Base-by-base conservation (phyloP, 306 rosid species). In the Malus orientalis region DNA sequence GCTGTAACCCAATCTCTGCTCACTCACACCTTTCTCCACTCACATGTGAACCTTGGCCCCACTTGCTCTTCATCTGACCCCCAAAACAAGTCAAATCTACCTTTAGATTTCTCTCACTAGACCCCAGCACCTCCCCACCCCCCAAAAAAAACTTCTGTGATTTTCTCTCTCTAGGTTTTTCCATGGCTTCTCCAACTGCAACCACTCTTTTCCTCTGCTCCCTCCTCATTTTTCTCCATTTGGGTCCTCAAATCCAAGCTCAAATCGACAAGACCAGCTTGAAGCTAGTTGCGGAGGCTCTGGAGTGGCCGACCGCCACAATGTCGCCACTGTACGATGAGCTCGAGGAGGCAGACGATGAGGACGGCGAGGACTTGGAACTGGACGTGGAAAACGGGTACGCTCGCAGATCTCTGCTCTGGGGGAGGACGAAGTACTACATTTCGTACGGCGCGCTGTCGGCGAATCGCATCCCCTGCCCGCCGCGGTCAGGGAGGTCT, bases 401-500 rank as follows among this genome's bases (percentile, higher is more conserved):
- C 8, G 77, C 76, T 4, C 85, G 97, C 14, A 87, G 98, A 88
- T 90, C 98, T 14, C 82, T 94, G 70, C 90, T 86, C 86, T 94
- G 98, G 98, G 9, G 76, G 5, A 76, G 88, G 45, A 69, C 82
- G 76, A 88, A 51, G 80, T 89, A 90, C 84, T 94, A 87, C 83
- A 94, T 94, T 23, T 94, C 98, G 3, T 94, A 94, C 68, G 97
- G 97, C 14, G 98, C 98, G 0, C 96, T 94, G 19, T 70, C 98
- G 0, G 98, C 98, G 4, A 90, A 94, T 74, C 80, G 97, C 66
- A 87, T 94, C 83, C 98, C 97, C 0, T 94, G 98, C 70, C 96
- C 98, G 5, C 96, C 98, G 11, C 94, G 98, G 40, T 94, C 98
- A 1, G 98, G 98, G 0, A 81, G 98, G 79, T 92, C 98, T 58